Conservation (phyloP, 1,139 yeast species). For the Hemisphaericaspora xylanilytica region DNA sequence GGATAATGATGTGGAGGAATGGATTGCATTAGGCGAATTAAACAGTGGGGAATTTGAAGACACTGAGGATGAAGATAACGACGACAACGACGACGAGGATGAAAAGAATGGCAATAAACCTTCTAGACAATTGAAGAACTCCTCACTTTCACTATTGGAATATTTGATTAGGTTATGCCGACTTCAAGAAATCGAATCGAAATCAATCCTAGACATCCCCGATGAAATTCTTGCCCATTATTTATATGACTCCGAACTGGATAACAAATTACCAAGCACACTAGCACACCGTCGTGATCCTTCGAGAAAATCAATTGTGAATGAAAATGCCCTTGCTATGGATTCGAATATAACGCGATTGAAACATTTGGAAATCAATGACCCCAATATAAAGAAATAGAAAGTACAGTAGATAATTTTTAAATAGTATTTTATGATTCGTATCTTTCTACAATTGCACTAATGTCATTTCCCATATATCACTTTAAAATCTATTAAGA, state of each 20-base stretch:
- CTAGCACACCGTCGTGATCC: slow-evolving; percentile 17
- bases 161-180: slow-evolving; percentile 61
- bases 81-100: slow-evolving; percentile 24
- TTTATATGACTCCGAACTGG: slow-evolving; percentile 53
- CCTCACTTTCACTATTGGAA: slow-evolving; percentile 59
- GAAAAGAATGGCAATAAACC: slow-evolving; percentile 8
- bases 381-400: slow-evolving; percentile 1
- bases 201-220: slow-evolving; percentile 50
- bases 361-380: slow-evolving; percentile 26
- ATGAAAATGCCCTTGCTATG: slow-evolving; percentile 23
- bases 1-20: slow-evolving; percentile 35
- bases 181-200: slow-evolving; percentile 61
- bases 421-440: too few relatives aligned
- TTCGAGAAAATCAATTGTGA: slow-evolving; percentile 14
- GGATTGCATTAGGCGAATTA: slow-evolving; percentile 55
- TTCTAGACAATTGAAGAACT: slow-evolving; percentile 10
- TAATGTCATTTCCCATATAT: too few relatives aligned
- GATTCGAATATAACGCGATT: slow-evolving; percentile 38
- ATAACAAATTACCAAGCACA: slow-evolving; percentile 24
- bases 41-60: slow-evolving; percentile 29
- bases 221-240: slow-evolving; percentile 70
- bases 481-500: slow-evolving; percentile 2
- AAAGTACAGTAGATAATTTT: too few relatives aligned
- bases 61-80: slow-evolving; percentile 25
- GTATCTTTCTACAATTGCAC: too few relatives aligned